These are phyloP conservation scores for Pseudocercospora pini-densiflorae DNA, from an alignment of 2,329 filamentous ascomycete genomes.

Conservation along the genomic window DNA sequence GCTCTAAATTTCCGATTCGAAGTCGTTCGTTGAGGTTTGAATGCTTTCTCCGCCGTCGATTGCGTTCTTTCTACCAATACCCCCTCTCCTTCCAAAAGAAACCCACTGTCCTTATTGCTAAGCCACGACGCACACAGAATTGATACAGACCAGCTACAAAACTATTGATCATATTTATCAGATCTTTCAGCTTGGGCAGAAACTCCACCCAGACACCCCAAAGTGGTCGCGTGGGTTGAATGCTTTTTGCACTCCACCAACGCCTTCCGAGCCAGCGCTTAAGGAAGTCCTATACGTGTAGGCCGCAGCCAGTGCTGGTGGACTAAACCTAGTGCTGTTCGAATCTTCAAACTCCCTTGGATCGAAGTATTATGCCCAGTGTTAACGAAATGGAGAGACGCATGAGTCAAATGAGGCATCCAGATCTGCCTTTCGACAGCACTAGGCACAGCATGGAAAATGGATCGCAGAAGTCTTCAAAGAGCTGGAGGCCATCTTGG, in stretches of 20 bases:
- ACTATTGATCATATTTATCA: too few species aligned
- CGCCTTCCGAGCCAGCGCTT: too few species aligned
- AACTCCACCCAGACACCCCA: too few species aligned
- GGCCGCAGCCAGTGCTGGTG: background rate
- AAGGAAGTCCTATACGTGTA: too few species aligned
- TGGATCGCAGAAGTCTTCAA: constrained; percentile 2
- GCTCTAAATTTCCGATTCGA: background rate
- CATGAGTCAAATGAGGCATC: constrained; percentile 13
- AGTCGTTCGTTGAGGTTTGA: background rate
- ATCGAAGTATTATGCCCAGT: background rate
- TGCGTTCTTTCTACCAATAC: background rate
- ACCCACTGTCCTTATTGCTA: background rate
- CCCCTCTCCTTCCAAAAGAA: background rate
- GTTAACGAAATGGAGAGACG: constrained; percentile 4
- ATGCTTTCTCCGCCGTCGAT: background rate
- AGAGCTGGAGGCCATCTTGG: constrained; percentile 19
- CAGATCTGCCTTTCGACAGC: constrained; percentile 12
- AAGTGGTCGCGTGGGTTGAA: too few species aligned
- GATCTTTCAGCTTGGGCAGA: too few species aligned
- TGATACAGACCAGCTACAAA: too few species aligned
- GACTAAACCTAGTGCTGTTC: background rate
- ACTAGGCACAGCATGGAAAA: background rate
- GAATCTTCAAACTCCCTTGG: too few species aligned
- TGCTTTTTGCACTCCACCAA: too few species aligned
- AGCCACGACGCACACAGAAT: background rate